These are phyloP conservation scores for Scedosporium apiospermum DNA, from an alignment of 2,329 filamentous ascomycete genomes.

Conservation along the genomic window DNA sequence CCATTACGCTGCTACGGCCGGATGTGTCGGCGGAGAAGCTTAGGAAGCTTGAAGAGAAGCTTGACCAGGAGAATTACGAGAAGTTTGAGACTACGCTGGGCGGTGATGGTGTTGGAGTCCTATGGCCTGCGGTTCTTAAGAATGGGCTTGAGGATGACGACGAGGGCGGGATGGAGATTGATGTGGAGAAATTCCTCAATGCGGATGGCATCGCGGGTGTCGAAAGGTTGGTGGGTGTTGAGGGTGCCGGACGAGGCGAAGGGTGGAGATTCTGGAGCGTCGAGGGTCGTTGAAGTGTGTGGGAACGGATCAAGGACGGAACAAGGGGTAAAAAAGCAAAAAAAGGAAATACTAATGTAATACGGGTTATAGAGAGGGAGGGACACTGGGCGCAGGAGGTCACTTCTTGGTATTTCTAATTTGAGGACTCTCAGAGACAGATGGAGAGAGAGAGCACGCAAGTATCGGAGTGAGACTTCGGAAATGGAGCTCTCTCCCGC, in stretches of 20 bases:
- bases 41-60: slow-evolving; percentile 51
- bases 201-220: slow-evolving; percentile 79
- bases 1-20: slow-evolving; percentile 79
- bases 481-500: too few species aligned
- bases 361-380: background rate
- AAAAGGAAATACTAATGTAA: background rate
- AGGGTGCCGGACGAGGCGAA: slow-evolving; percentile 57
- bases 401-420: background rate
- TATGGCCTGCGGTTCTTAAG: slow-evolving; percentile 85
- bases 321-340: background rate
- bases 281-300: slow-evolving; percentile 26
- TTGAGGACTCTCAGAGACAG: background rate
- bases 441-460: background rate
- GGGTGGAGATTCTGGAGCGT: slow-evolving; percentile 84
- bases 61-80: slow-evolving; percentile 64
- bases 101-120: slow-evolving; percentile 85
- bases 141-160: slow-evolving; percentile 71
- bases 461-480: background rate
- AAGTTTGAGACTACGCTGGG: slow-evolving; percentile 85
- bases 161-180: slow-evolving; percentile 83
- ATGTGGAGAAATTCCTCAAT: slow-evolving; percentile 72
- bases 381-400: background rate
- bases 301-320: background rate
- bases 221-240: slow-evolving; percentile 76
- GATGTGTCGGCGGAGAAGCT: slow-evolving; percentile 48